Evolutionary conservation across 139 green algal species (phyloP).

Genomic region (Tetratostichococcus sp.): DNA sequence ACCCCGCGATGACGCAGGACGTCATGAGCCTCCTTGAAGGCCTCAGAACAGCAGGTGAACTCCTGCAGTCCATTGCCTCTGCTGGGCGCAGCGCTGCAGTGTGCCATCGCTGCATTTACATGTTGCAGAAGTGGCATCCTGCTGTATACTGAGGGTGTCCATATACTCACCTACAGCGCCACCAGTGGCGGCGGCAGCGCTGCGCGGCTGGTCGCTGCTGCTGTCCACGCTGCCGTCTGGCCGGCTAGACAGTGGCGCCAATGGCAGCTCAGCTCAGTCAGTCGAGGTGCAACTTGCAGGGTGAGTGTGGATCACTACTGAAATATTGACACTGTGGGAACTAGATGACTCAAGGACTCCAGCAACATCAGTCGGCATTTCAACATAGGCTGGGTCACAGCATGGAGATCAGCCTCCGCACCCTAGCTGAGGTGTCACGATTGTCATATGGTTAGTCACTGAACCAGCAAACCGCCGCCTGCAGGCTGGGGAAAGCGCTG

Average conservation of each 20-base stretch:
- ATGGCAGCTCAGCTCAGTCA: not conserved
- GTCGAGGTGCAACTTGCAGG: constrained; percentile 37
- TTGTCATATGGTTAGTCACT: no score
- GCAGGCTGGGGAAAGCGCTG: constrained; percentile 34
- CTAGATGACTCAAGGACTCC: no score
- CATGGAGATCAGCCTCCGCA: no score
- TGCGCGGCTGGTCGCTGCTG: constrained; percentile 64
- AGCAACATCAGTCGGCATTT: no score
- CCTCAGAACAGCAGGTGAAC: not conserved
- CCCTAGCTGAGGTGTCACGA: no score
- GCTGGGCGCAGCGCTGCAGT: not conserved
- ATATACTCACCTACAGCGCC: not conserved
- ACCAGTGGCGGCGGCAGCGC: constrained; percentile 24
- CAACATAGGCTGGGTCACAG: no score
- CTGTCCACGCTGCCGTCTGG: constrained; percentile 47
- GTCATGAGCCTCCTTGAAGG: constrained; percentile 39
- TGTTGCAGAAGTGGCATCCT: not conserved
- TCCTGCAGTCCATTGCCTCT: not conserved
- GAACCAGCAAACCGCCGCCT: no score
- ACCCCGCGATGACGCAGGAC: constrained; percentile 29
- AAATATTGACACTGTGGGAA: no score
- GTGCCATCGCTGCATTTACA: no score
- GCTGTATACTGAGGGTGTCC: not conserved
- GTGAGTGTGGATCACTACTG: no score
- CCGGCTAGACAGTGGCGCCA: constrained; percentile 2